Evolutionary conservation across 306 rosid genomes (phyloP), one percentile per base, ranked within the genome.

Genomic region (Quercus aquifolioides): DNA sequence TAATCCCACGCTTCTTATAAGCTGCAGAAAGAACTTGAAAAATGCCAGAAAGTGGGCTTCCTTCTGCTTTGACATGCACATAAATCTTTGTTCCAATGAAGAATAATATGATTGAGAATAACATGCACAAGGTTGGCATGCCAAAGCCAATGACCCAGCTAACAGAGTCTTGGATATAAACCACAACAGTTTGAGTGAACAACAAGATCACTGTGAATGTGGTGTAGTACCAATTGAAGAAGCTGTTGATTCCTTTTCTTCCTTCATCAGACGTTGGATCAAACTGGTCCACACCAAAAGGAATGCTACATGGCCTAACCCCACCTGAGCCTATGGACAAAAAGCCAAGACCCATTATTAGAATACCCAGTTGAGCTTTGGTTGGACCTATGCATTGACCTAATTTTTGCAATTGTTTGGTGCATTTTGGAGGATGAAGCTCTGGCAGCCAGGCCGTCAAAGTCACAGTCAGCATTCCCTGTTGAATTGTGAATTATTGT

Each of bases 131-230:
- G 0, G 94, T 87, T 1, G 94, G 98, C 13, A 92, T 76, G 4
- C 82, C 98, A 77, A 90, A 94, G 1, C 97, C 99, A 5, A 92
- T 35, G n/a, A 76, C 88, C 99, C 99, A 94, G 62, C 97, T 94
- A 3, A 94, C 55, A 5, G 89, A 71, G 35, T 90, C 97, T 83
- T 94, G 99, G 3, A 94, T 41, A 64, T 92, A 94, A 6, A 94
- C 85, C 58, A 94, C 81, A 0, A 91, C 41, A 0, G 97, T 89
- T 55, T 74, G 85, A 72, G 85, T 80, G 65, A 94, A 0, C 28
- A 91, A 19, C 65, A 92, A 18, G 1, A 88, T 82, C 23, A 88
- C 14, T 0, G 85, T 56, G 15, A 84, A 80, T 0, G 87, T 54
- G 9, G 88, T 74, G 65, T 92, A 92, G 77, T 90, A 92, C 96